Evolutionary conservation across 2,329 filamentous ascomycete genomes (phyloP), one percentile per base, ranked within the genome.

Genomic region (Daldinia eschscholtzii): DNA sequence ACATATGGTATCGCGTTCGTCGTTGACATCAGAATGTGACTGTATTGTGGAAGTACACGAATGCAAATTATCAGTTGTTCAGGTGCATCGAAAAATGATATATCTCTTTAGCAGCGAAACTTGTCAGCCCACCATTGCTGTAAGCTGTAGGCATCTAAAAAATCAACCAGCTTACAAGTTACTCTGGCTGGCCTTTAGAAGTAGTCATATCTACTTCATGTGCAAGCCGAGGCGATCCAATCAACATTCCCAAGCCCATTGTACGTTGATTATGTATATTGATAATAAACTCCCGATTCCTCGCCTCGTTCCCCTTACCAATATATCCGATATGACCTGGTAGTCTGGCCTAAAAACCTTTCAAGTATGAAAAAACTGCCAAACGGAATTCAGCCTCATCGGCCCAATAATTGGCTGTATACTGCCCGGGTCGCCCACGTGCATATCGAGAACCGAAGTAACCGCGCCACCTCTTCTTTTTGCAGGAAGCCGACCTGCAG

Each of bases 331-430:
- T 50, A n/a, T 28, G 33, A 28, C 26, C 46, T 50, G 10, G 33
- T 9, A 35, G 33, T 35, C 33, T 37, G 10, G 18, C 50, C 33
- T 55, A 55, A 35, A 9, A 39, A 20, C 10, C 35, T 23, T 18
- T 4, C 18, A 20, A 37, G 10, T 55, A 35, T n/a, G 50, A 23
- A 37, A 37, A 37, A 23, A 55, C 15, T 20, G 10, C 2, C 30
- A 39, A 39, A 37, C 52, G 33, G 6, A 6, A 3, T 37, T 55
- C 52, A 71, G 68, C 68, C 68, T 66, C 57, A 70, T 61, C 18
- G 5, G 23, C 30, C 35, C 44, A 42, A 41, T 30, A 62, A 70
- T 39, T 64, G 23, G 64, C 41, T 62, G 23, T 57, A 64, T 52
- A 44, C 13, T 18, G 26, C 23, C 37, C 26, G 57, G 28, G 23